Percentiles rank a stretch among this genome's conserved stretches.
Evolutionary conservation across 2,329 filamentous ascomycete species (phyloP).

Genomic region (Bipolaris oryzae): DNA sequence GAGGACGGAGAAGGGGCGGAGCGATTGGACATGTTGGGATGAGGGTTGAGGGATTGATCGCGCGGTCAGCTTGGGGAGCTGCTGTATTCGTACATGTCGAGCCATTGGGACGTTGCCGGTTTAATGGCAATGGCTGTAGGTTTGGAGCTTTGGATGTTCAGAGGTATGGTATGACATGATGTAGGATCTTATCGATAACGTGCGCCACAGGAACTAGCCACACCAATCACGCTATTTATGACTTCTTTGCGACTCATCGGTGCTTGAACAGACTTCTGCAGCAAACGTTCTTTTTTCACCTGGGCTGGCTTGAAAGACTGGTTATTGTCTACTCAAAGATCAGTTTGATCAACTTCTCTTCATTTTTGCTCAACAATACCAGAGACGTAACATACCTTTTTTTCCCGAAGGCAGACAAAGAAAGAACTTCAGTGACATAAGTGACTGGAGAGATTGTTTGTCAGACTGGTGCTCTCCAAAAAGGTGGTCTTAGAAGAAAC

Average conservation of each 20-base stretch:
- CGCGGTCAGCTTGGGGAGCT: conserved; percentile 14
- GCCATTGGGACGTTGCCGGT: conserved; percentile 22
- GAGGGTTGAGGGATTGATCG: not conserved
- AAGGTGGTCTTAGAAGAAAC: no score
- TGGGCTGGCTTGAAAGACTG: not conserved
- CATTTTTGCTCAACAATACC: not conserved
- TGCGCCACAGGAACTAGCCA: conserved; percentile 29
- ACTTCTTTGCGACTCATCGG: conserved; percentile 1
- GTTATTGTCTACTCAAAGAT: not conserved
- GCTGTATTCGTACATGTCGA: conserved; percentile 15
- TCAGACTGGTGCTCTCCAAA: not conserved
- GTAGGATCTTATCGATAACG: conserved; percentile 24
- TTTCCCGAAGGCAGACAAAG: not conserved
- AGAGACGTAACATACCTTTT: not conserved
- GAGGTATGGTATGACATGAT: conserved; percentile 17
- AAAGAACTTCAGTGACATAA: not conserved
- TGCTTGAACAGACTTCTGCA: not conserved
- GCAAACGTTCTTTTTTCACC: not conserved
- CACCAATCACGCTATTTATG: conserved; percentile 14
- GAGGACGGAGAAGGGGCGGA: conserved; percentile 75
- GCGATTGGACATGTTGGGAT: not conserved
- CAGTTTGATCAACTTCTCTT: not conserved
- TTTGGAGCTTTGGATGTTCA: not conserved
- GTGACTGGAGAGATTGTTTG: not conserved
- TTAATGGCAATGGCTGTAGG: not conserved